A percentile compares a stretch with the other conserved stretches of the same genome.
phyloP scores from a whole-genome alignment of 78 protist genomes.

The Kipferlia bialata region DNA sequence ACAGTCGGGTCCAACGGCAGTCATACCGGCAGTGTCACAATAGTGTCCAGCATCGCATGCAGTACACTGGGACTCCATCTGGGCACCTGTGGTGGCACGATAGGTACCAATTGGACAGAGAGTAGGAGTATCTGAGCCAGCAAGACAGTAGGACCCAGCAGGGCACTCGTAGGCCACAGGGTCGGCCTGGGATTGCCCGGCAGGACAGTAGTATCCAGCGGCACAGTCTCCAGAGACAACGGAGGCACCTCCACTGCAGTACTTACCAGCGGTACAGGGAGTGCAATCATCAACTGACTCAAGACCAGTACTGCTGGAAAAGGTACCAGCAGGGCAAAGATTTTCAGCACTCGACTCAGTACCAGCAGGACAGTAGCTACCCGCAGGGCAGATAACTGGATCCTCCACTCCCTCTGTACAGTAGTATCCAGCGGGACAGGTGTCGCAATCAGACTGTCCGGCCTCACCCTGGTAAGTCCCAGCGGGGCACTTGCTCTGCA shows the following conservation, averaged over 20 bases:
- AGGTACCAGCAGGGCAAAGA: slow-evolving; percentile 24
- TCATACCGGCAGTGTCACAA: background rate
- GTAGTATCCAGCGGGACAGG: background rate
- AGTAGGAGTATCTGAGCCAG: background rate
- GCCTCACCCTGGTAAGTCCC: slow-evolving; percentile 14
- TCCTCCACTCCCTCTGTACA: slow-evolving; percentile 17
- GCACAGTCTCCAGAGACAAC: background rate
- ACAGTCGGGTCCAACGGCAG: background rate
- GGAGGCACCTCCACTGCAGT: slow-evolving; percentile 9
- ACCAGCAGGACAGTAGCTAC: slow-evolving; percentile 29
- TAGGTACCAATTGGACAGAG: slow-evolving; percentile 21
- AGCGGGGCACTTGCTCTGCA: slow-evolving; percentile 15
- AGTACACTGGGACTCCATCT: slow-evolving; percentile 5
- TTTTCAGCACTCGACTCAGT: background rate
- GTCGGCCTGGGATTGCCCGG: background rate
- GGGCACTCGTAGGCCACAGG: background rate
- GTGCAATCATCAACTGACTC: background rate
- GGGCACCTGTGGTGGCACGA: background rate
- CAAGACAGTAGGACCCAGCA: slow-evolving; percentile 11
- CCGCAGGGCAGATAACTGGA: slow-evolving; percentile 6
- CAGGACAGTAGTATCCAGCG: background rate
- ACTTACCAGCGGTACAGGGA: background rate
- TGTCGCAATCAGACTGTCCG: background rate
- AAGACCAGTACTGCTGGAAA: background rate
- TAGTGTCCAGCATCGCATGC: slow-evolving; percentile 1